Evolutionary conservation across 192 early-diverging fungal species (phyloP), one percentile per base, ranked within the genome.

Genomic region (Spizellomyces sp.): DNA sequence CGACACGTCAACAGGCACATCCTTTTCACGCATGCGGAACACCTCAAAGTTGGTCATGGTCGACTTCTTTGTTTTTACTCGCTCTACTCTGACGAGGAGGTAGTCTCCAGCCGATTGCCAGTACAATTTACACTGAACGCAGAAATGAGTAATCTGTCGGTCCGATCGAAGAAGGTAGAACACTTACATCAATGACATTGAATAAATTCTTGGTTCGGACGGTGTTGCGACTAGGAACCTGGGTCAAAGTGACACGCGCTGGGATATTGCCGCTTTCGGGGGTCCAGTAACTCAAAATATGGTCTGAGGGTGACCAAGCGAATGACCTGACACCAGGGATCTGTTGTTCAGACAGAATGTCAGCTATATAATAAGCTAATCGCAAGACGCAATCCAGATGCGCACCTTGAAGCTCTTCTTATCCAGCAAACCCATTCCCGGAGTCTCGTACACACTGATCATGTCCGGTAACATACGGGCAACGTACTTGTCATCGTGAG

Each of bases 161-260:
- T 36, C 27, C 27, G 27, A 36, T 3, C 27, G 3, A 36, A 0
- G 27, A 36, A 36, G 27, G 27, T 3, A 36, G 3, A 36, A 12
- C 3, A 78, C 76, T 62, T 73, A 83, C 83, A 59, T 91, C 87
- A 58, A 83, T 88, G 45, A 98, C 95, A 80, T 89, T 95, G 84
- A 98, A 96, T 87, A 99, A 87, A 81, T 98, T 98, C 89, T 98
- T 99, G 60, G 95, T 97, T 65, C 95, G 90, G 48, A 98, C 65
- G 64, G 96, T 87, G 61, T 94, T 89, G 77, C 92, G 90, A 68
- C 67, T 78, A 36, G 96, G 96, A n/a, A 98, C 75, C 47, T 83
- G 81, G 69, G 96, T 77, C 44, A 99, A 73, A 21, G 93, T 96
- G n/a, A 98, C 96, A 75, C 96, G 89, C 4, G 98, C 98, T 44